Percentiles rank a stretch among this genome's conserved stretches.
These are phyloP conservation scores for Mrakia frigida DNA, from an alignment of 768 basidiomycete genomes.

Conservation along the genomic window DNA sequence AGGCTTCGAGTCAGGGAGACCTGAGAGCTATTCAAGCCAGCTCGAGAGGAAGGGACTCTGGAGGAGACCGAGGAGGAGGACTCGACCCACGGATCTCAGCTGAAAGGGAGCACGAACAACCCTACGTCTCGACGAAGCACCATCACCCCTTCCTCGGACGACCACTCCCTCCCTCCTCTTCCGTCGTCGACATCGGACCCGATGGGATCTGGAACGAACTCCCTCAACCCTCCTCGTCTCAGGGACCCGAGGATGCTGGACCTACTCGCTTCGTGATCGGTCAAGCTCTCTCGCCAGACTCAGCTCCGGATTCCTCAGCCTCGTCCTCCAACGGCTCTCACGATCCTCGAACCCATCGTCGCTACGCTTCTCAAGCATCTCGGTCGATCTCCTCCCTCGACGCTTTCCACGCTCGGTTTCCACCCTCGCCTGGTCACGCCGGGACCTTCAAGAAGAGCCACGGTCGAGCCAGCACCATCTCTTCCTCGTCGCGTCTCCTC, in stretches of 20 bases:
- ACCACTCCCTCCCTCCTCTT: slow-evolving; percentile 2
- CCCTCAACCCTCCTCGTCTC: neutral
- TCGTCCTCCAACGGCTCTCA: neutral
- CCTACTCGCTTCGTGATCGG: slow-evolving; percentile 3
- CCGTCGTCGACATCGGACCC: slow-evolving; percentile 3
- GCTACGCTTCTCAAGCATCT: slow-evolving; percentile 10
- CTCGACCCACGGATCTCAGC: neutral
- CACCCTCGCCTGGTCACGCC: neutral
- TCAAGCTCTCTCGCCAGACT: slow-evolving; percentile 5
- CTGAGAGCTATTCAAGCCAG: neutral
- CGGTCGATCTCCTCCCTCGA: slow-evolving; percentile 13
- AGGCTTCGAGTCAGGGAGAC: slow-evolving; percentile 10
- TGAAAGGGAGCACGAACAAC: neutral
- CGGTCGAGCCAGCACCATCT: neutral
- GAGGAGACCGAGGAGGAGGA: neutral
- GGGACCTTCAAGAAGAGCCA: neutral
- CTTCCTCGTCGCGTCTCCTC: neutral
- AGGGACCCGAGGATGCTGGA: neutral
- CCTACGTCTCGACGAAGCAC: neutral
- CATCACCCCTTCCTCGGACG: slow-evolving; percentile 13
- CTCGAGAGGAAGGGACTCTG: neutral
- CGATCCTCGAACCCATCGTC: neutral
- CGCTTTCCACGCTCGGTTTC: slow-evolving; percentile 11
- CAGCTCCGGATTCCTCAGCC: neutral
- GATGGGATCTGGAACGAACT: slow-evolving; percentile 6